Base-by-base conservation (phyloP, 2,329 filamentous ascomycete genomes). In the Sclerotinia subarctica region DNA sequence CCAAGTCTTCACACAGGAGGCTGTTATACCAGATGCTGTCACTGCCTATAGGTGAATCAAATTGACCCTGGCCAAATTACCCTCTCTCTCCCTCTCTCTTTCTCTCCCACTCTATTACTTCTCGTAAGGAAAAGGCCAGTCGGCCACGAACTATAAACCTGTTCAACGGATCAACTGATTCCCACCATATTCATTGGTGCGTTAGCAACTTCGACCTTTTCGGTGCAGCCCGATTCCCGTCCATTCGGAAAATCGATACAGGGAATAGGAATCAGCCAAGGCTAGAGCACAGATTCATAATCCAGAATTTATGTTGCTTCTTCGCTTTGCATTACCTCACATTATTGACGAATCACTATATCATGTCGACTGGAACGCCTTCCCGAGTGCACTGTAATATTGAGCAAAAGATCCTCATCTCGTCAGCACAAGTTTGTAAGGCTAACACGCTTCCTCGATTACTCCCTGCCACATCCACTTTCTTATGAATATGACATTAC, bases 341-440 rank as follows among this genome's bases (percentile, higher is more conserved):
- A 38, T 62, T 49, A 19, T 51, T 35, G 24, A 49, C 44, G 44
- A 62, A 35, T 62, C 58, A 62, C 10, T 29, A 49, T 49, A 29
- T 38, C 53, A 56, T 54, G 15, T 13, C 44, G 58, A 49, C 44
- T 60, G 32, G 58, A 35, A 49, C 26, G 35, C 44, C 58, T 62
- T 62, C 35, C 58, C 58, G 58, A 38, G 46, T 62, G 29, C 38
- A 62, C 21, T 51, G 59, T 51, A 51, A 51, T 62, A 62, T 51
- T 26, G 59, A 62, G 59, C 59, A 62, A 62, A 42, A 62, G 53
- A 58, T 60, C 29, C 53, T 60, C 64, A 66, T 53, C 53, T 44
- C 54, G 64, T 66, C 64, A 66, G 64, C 64, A 66, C 44, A 42
- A 42, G 53, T 51, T 64, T 64, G 64, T 60, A 47, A 66, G 44